Evolutionary conservation across 2,329 filamentous ascomycete species (phyloP), one percentile per base, ranked within the genome.

Genomic region (Sporothrix brunneoviolacea): DNA sequence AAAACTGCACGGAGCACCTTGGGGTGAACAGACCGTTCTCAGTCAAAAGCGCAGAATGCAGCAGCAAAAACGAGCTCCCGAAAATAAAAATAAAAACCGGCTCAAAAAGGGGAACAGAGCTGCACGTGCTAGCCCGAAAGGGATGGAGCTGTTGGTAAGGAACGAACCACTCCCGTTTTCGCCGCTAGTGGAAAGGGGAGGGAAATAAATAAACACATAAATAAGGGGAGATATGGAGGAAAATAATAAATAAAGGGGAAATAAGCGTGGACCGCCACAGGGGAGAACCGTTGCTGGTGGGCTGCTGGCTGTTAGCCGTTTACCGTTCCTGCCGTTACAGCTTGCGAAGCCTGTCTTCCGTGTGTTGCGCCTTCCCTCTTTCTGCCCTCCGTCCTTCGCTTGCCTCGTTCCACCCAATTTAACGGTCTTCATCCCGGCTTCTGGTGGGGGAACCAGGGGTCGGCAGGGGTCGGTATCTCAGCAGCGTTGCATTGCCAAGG

Each of bases 401-500:
- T 21, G n/a, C 19, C 18, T 30, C 22, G 38, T 37, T 27, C 18
- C 40, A 41, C 48, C 35, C 48, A 45, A 45, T 50, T 39, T 50
- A 50, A 50, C 48, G 27, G 35, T 40, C 48, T 37, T 18, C 30
- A 42, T 36, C 46, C 48, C 33, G 40, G 33, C 21, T 8, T 33
- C 15, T 16, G 13, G 36, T 41, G 36, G 27, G n/a, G 41, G 28
- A 39, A 33, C 32, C 43, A 46, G 30, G 42, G 42, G 30, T 16
- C 42, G 18, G 33, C 48, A 50, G 41, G 42, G 49, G 36, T 46
- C 37, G 24, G 30, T 46, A 30, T 47, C 43, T 47, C 39, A 24
- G 22, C 50, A 48, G 43, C 32, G 50, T 47, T 22, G 22, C 49
- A 51, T 41, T 37, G 42, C 30, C 49, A 36, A 51, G 43, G 21